phyloP scores from a whole-genome alignment of 1,139 yeast genomes.

The Pichia sp. region DNA sequence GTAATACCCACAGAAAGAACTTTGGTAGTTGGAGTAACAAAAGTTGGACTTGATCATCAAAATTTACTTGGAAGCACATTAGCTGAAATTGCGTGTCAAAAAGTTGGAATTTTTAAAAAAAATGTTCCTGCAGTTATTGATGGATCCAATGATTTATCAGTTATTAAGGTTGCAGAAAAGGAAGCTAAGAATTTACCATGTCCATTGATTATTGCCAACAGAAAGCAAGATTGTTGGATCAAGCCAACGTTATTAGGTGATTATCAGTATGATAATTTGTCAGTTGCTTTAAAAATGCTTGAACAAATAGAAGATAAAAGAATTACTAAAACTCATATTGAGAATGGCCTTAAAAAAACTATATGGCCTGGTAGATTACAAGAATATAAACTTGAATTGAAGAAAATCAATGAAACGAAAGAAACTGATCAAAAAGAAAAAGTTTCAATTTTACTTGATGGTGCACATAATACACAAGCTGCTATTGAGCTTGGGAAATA shows the following conservation, averaged over 20 bases:
- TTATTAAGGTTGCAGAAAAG: constrained; percentile 38
- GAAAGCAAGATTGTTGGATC: constrained; percentile 6
- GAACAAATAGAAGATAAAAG: constrained; percentile 28
- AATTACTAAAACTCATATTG: constrained; percentile 33
- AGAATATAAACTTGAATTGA: constrained; percentile 23
- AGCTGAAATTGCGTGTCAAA: constrained; percentile 60
- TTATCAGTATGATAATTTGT: constrained; percentile 65
- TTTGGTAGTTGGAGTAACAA: constrained; percentile 68
- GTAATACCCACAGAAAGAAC: constrained; percentile 38
- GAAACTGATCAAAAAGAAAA: background rate
- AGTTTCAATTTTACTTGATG: constrained; percentile 48
- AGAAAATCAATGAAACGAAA: background rate
- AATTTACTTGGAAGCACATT: constrained; percentile 61
- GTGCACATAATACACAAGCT: constrained; percentile 89
- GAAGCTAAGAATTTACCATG: constrained; percentile 23
- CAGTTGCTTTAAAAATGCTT: constrained; percentile 60
- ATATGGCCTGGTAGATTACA: constrained; percentile 66
- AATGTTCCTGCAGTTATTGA: constrained; percentile 66
- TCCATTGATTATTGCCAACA: constrained; percentile 11
- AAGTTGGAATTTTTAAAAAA: constrained; percentile 75
- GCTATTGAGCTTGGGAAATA: constrained; percentile 58
- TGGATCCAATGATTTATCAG: constrained; percentile 52
- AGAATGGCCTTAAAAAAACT: constrained; percentile 46
- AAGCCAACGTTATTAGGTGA: constrained; percentile 59
- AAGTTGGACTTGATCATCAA: constrained; percentile 83